Conservation (phyloP, 2,329 filamentous ascomycete genomes). For the Cladosporium phlei region DNA sequence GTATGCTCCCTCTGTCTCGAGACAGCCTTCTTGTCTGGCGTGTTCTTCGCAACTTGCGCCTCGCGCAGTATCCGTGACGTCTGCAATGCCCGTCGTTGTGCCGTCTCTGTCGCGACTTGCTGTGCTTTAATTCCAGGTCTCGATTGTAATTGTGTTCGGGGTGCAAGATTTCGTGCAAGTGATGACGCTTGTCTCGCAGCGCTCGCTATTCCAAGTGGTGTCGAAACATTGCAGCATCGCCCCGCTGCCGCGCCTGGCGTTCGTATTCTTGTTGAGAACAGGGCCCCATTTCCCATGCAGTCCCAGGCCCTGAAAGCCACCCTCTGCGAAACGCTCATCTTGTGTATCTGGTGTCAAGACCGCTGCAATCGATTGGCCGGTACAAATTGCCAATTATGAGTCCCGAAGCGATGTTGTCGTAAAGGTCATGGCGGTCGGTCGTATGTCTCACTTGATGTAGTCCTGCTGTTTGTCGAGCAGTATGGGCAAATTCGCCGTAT, state of each 20-base stretch:
- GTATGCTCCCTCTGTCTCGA: conserved; percentile 19
- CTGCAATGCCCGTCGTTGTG: conserved; percentile 11
- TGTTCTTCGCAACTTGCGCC: conserved; percentile 14
- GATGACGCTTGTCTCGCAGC: conserved; percentile 1
- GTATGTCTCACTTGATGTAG: neutral
- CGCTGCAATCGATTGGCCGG: neutral
- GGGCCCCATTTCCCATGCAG: conserved; percentile 31
- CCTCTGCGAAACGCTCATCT: conserved; percentile 3
- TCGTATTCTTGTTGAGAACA: conserved; percentile 32
- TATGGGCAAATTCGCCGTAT: neutral
- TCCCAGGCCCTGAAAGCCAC: conserved; percentile 30
- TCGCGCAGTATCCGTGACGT: conserved; percentile 14
- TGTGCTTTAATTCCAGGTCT: neutral
- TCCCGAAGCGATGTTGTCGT: neutral
- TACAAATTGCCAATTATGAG: neutral
- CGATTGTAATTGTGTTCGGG: neutral
- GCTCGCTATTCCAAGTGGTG: conserved; percentile 7
- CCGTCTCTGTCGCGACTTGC: neutral
- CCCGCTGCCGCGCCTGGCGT: neutral
- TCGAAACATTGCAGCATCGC: neutral
- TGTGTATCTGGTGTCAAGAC: neutral
- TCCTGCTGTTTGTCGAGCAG: neutral
- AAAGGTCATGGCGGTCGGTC: conserved; percentile 3
- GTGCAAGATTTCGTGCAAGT: neutral
- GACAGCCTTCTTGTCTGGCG: neutral